Evolutionary conservation across 2,329 filamentous ascomycete genomes (phyloP).

Genomic region (Zasmidium citrigriseum): DNA sequence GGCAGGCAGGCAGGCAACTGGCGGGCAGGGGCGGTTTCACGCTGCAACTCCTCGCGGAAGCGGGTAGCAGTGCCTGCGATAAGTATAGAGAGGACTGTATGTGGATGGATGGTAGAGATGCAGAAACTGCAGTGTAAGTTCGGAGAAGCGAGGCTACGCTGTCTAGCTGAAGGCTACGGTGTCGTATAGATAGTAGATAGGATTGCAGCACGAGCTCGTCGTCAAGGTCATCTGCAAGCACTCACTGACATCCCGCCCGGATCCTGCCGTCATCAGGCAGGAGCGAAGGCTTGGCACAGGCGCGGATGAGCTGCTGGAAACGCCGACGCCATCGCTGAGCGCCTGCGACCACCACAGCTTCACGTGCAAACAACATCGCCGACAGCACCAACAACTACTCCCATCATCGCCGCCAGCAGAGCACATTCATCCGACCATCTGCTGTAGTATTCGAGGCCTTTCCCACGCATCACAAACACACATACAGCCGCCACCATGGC

Average conservation of each 20-base stretch:
- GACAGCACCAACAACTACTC: slow-evolving; percentile 2
- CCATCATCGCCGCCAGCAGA: slow-evolving; percentile 2
- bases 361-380: slow-evolving; percentile 4
- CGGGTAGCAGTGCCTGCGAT: not conserved
- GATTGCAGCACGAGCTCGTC: too few relatives aligned
- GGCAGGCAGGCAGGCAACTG: too few relatives aligned
- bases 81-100: not conserved
- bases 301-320: not conserved
- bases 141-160: not conserved
- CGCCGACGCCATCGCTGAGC: slow-evolving; percentile 1
- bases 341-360: not conserved
- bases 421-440: not conserved
- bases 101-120: not conserved
- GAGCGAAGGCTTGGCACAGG: not conserved
- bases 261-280: too few relatives aligned
- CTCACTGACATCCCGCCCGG: not conserved
- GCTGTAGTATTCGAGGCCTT: not conserved
- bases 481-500: slow-evolving; percentile 68
- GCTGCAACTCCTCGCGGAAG: not conserved
- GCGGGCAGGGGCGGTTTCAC: not conserved
- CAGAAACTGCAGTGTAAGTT: not conserved
- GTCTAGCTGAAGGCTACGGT: not conserved
- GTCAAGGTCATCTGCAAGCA: not conserved
- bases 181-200: too few relatives aligned
- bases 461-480: slow-evolving; percentile 1